These are phyloP conservation scores for Pyrenophora seminiperda DNA, from an alignment of 2,329 filamentous ascomycete species.

Conservation along the genomic window DNA sequence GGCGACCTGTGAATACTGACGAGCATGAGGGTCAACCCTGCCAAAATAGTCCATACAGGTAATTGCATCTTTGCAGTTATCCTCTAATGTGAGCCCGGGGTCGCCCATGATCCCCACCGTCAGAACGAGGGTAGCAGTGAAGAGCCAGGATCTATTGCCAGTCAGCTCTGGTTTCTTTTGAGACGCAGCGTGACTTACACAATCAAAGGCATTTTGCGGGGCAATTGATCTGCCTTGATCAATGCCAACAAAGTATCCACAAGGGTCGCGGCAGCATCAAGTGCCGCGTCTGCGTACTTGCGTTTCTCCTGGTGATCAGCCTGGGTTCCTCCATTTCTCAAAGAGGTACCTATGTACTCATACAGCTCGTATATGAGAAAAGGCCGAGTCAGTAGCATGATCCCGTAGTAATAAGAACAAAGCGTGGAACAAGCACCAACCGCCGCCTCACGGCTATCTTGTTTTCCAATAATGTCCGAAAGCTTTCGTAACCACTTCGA, in stretches of 20 bases:
- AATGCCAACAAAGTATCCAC: slow-evolving; percentile 35
- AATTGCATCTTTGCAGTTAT: slow-evolving; percentile 31
- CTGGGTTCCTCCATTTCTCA: slow-evolving; percentile 36
- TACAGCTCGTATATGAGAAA: slow-evolving; percentile 59
- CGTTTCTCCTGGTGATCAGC: slow-evolving; percentile 33
- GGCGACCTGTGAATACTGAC: slow-evolving; percentile 36
- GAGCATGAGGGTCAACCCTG: slow-evolving; percentile 35
- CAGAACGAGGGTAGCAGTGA: slow-evolving; percentile 38
- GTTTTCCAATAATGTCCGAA: slow-evolving; percentile 35
- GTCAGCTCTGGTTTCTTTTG: not conserved
- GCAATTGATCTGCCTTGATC: slow-evolving; percentile 26
- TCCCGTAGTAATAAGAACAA: slow-evolving; percentile 60
- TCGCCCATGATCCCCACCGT: slow-evolving; percentile 35
- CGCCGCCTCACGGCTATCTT: slow-evolving; percentile 32
- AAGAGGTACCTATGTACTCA: slow-evolving; percentile 39
- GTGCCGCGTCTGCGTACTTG: slow-evolving; percentile 39
- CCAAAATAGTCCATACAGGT: slow-evolving; percentile 37
- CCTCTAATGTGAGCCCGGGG: slow-evolving; percentile 27
- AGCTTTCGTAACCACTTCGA: slow-evolving; percentile 41
- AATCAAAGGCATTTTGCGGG: slow-evolving; percentile 39
- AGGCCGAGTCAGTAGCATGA: slow-evolving; percentile 59
- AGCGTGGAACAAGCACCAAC: slow-evolving; percentile 57
- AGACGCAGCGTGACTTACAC: slow-evolving; percentile 23
- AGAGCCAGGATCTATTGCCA: slow-evolving; percentile 34
- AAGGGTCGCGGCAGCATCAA: slow-evolving; percentile 36